These are phyloP conservation scores for Neurospora sp. DNA, from an alignment of 495 filamentous ascomycete genomes.

Conservation along the genomic window DNA sequence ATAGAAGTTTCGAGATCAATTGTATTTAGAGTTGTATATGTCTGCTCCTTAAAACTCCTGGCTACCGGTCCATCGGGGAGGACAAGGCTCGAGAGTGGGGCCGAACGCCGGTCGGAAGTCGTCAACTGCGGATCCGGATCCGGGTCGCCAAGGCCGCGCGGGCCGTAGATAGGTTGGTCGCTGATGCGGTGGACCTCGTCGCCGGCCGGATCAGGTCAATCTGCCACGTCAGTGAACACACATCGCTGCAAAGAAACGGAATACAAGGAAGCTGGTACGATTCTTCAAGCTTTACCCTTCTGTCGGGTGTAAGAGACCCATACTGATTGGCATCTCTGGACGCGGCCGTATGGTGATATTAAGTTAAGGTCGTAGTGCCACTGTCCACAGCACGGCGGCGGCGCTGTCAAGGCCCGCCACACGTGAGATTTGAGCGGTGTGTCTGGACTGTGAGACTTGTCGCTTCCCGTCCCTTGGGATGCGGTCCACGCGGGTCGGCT, in stretches of 20 bases:
- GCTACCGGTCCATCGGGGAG: not conserved
- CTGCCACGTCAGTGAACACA: not conserved
- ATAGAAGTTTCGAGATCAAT: too few species aligned
- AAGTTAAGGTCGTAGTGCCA: not conserved
- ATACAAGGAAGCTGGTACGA: not conserved
- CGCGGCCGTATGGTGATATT: not conserved
- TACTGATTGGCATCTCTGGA: not conserved
- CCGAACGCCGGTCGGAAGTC: not conserved
- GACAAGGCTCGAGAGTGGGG: not conserved
- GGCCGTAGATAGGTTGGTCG: too few species aligned
- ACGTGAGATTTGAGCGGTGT: not conserved
- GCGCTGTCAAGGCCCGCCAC: not conserved
- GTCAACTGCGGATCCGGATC: not conserved
- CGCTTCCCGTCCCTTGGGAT: not conserved
- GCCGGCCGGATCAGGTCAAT: not conserved
- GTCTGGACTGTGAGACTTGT: not conserved
- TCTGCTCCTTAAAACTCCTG: not conserved
- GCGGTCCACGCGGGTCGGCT: not conserved
- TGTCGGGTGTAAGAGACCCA: not conserved
- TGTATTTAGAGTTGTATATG: not conserved
- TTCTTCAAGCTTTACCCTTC: not conserved
- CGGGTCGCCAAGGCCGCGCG: not conserved
- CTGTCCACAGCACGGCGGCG: not conserved
- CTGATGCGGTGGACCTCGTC: not conserved
- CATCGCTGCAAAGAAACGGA: not conserved